A percentile compares a stretch with the other conserved stretches of the same genome.
These are phyloP conservation scores for Bassia scoparia DNA, from an alignment of 148 eudicot genomes.

Conservation along the genomic window DNA sequence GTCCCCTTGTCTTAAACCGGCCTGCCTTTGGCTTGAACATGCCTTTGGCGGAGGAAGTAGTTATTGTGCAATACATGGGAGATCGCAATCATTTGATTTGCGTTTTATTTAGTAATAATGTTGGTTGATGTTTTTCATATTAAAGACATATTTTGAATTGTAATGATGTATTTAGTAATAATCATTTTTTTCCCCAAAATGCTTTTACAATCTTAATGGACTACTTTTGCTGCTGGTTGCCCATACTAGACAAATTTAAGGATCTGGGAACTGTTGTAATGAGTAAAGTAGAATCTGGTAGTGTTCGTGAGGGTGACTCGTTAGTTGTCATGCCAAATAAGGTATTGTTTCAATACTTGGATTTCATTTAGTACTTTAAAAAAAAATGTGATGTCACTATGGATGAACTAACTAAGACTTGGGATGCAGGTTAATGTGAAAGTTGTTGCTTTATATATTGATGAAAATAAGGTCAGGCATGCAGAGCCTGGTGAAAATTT, in stretches of 20 bases:
- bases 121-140: too few species aligned
- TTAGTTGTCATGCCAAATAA: slow-evolving; percentile 84
- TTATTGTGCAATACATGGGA: too few species aligned
- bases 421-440: slow-evolving; percentile 67
- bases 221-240: slow-evolving; percentile 47
- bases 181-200: too few species aligned
- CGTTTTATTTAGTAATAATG: too few species aligned
- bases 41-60: too few species aligned
- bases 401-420: background rate
- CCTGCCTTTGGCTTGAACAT: too few species aligned
- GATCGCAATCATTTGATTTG: too few species aligned
- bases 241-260: slow-evolving; percentile 79
- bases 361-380: background rate
- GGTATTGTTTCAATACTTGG: slow-evolving; percentile 33
- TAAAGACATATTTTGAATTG: too few species aligned
- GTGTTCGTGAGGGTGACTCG: slow-evolving; percentile 68
- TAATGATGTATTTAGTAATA: too few species aligned
- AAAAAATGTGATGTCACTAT: background rate
- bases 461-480: slow-evolving; percentile 67
- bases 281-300: slow-evolving; percentile 94
- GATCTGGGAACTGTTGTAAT: slow-evolving; percentile 88
- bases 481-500: slow-evolving; percentile 95
- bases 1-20: too few species aligned
- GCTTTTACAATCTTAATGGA: background rate
- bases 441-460: slow-evolving; percentile 61